Conservation (phyloP, 2,329 filamentous ascomycete species). For the Neofusicoccum kwambonambiense region DNA sequence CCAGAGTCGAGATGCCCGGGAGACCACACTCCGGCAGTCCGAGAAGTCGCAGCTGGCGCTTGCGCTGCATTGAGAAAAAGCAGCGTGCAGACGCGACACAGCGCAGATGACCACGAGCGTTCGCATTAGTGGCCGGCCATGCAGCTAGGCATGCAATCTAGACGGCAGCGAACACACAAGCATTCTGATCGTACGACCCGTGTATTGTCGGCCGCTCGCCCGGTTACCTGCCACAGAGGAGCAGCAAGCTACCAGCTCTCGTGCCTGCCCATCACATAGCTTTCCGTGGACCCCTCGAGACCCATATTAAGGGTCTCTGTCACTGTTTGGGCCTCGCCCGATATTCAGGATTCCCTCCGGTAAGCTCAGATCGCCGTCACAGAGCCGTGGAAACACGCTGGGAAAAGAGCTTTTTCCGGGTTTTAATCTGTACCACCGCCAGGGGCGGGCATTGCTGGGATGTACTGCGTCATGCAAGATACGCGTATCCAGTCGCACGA, state of each 20-base stretch:
- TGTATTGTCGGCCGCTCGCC: background rate
- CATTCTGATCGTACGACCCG: background rate
- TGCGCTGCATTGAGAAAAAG: background rate
- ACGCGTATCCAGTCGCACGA: background rate
- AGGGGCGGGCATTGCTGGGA: background rate
- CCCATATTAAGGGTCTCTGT: background rate
- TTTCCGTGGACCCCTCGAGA: background rate
- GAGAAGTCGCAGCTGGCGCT: background rate
- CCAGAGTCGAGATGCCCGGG: background rate
- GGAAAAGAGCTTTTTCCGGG: background rate
- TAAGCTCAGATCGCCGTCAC: background rate
- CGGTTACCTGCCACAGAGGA: background rate
- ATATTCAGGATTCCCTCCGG: background rate
- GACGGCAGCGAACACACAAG: background rate
- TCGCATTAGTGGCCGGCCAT: background rate
- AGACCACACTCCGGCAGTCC: background rate
- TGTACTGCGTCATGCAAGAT: slow-evolving; percentile 11
- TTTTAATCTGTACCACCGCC: background rate
- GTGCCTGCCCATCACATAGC: background rate
- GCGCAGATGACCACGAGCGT: slow-evolving; percentile 1
- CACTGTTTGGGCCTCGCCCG: background rate
- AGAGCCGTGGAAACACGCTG: background rate
- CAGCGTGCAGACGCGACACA: background rate
- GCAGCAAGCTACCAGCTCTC: background rate
- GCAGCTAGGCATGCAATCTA: background rate